These are phyloP conservation scores for Globisporangium cederbergense DNA, from an alignment of 352 stramenopile genomes.

Conservation along the genomic window DNA sequence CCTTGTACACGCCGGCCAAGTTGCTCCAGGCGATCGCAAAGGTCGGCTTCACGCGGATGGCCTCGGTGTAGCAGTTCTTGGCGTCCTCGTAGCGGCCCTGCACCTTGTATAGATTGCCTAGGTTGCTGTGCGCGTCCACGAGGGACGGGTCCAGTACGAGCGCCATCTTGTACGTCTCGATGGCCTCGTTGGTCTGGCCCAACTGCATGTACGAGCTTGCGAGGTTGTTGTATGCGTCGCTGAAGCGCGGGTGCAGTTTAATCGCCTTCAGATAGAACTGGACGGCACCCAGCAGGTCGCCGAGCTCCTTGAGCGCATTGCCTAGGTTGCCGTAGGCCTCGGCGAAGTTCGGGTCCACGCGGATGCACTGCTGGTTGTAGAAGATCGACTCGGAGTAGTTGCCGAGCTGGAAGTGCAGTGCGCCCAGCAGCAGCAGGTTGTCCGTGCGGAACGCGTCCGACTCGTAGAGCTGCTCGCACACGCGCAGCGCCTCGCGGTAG, in stretches of 20 bases:
- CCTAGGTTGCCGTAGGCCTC: slow-evolving; percentile 93
- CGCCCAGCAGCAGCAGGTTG: slow-evolving; percentile 91
- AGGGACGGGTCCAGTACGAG: slow-evolving; percentile 85
- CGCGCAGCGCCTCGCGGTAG: slow-evolving; percentile 78
- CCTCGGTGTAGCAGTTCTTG: slow-evolving; percentile 88
- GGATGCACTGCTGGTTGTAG: slow-evolving; percentile 94
- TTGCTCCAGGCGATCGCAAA: slow-evolving; percentile 93
- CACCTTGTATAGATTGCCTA: slow-evolving; percentile 93
- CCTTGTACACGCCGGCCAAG: slow-evolving; percentile 89
- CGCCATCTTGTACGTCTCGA: slow-evolving; percentile 94
- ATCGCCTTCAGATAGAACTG: slow-evolving; percentile 94
- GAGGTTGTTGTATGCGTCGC: slow-evolving; percentile 92
- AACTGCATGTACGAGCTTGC: slow-evolving; percentile 91
- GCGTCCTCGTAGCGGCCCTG: slow-evolving; percentile 84
- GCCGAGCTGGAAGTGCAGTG: slow-evolving; percentile 92
- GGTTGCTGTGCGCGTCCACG: slow-evolving; percentile 92
- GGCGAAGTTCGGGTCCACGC: slow-evolving; percentile 89
- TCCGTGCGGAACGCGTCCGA: slow-evolving; percentile 85
- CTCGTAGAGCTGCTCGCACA: slow-evolving; percentile 90
- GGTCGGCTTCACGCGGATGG: slow-evolving; percentile 84
- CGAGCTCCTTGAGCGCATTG: slow-evolving; percentile 94
- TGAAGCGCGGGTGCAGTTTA: slow-evolving; percentile 89
- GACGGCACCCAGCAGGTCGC: slow-evolving; percentile 84
- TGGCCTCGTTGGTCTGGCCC: slow-evolving; percentile 83
- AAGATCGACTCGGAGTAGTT: slow-evolving; percentile 93